Evolutionary conservation across 768 basidiomycete species (phyloP).

Genomic region (Thelephora aurantiotincta): DNA sequence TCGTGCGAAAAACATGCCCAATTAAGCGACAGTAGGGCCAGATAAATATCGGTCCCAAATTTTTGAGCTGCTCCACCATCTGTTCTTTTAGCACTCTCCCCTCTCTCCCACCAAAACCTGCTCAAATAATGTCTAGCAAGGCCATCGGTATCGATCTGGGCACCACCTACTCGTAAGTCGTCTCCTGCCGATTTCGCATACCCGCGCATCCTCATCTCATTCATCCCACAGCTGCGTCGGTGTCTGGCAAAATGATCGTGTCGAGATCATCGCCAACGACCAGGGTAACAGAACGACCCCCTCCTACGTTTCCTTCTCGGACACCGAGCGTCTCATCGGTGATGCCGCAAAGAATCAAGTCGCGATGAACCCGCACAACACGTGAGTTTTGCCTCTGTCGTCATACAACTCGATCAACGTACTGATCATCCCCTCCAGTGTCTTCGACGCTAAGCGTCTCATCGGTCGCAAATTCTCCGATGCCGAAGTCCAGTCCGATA

Average conservation of each 20-base stretch:
- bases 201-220: constrained; percentile 4
- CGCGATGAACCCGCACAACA: constrained; percentile 96
- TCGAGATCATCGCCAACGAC: constrained; percentile 95
- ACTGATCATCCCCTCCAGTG: constrained; percentile 31
- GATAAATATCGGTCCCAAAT: background rate
- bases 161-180: constrained; percentile 80
- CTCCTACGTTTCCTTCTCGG: constrained; percentile 91
- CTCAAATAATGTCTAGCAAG: constrained; percentile 28
- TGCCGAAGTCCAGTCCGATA: constrained; percentile 66
- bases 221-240: constrained; percentile 73
- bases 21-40: too few relatives aligned
- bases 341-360: constrained; percentile 99
- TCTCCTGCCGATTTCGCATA: constrained; percentile 2
- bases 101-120: constrained; percentile 5
- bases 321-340: constrained; percentile 92
- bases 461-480: constrained; percentile 90
- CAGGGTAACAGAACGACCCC: constrained; percentile 93
- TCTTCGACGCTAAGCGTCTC: constrained; percentile 97
- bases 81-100: constrained; percentile 1
- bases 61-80: constrained; percentile 8
- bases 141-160: constrained; percentile 85
- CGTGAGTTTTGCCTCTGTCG: constrained; percentile 25
- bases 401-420: constrained; percentile 9
- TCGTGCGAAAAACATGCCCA: too few relatives aligned
- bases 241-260: constrained; percentile 99